phyloP scores from a whole-genome alignment of 176 grass and related monocot genomes.

The Lolium perenne region DNA sequence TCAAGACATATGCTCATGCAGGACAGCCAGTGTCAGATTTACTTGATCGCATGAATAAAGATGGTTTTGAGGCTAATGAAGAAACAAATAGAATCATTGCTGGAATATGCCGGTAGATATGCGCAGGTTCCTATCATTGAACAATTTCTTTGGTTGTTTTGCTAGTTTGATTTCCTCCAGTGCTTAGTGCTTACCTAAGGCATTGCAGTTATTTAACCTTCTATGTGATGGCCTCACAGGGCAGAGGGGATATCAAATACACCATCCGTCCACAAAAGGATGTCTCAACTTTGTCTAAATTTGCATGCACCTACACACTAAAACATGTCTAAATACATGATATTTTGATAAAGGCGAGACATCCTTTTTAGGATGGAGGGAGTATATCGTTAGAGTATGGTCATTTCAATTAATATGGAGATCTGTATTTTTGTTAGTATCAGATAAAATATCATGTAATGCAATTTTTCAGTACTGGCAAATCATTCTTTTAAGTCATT shows the following conservation, averaged over 20 bases:
- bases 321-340: too few relatives aligned
- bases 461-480: background rate
- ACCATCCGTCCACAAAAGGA: too few relatives aligned
- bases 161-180: background rate
- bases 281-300: too few relatives aligned
- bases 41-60: conserved; percentile 61
- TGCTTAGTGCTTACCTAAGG: conserved; percentile 29
- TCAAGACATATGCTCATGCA: conserved; percentile 51
- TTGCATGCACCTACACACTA: too few relatives aligned
- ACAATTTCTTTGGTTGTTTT: background rate
- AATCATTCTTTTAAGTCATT: background rate
- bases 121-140: background rate
- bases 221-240: background rate
- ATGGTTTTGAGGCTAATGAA: conserved; percentile 59
- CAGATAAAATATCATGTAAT: conserved; percentile 7
- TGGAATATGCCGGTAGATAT: conserved; percentile 37
- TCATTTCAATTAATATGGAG: background rate
- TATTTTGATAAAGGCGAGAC: too few relatives aligned
- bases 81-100: conserved; percentile 56
- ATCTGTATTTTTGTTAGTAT: background rate
- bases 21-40: conserved; percentile 41
- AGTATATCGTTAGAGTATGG: background rate
- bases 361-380: too few relatives aligned
- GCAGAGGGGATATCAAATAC: background rate
- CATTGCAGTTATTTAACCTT: background rate